Base-by-base conservation (phyloP, 2,329 filamentous ascomycete genomes). In the Talaromyces sp. region DNA sequence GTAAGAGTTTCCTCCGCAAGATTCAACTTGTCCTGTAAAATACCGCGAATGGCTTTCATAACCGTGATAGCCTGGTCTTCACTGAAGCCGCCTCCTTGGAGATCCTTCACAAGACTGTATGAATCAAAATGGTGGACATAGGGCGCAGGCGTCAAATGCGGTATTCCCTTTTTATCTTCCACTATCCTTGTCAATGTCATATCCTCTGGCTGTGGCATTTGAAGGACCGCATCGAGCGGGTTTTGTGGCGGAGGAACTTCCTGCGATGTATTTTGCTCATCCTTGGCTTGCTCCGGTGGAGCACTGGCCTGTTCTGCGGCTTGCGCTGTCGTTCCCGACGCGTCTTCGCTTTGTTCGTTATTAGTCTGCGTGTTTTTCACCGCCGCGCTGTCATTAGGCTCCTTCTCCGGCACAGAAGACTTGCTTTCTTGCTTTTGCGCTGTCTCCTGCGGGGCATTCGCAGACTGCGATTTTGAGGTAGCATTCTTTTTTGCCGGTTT, bases 101-200 rank as follows among this genome's bases (percentile, higher is more conserved):
- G 85, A 67, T 91, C 86, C 69, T 89, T 88, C 17, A 97, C 94
- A 5, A 97, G 83, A 14, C 86, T 88, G 75, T 94, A 99, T 26
- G 88, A 96, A 76, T 99, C 93, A 75, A 99, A 99, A 77, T 97
- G 92, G 77, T 99, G 94, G 35, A 96, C 87, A 71, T 96, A 95
- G 1, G 88, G 89, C 8, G 90, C 85, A 0, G 90, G 70, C 89
- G 83, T 67, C 63, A 76, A 62, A 71, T 92, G 87, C 4, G 88
- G 88, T 24, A 85, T 83, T 65, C 83, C 82, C 54, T 77, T 74
- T 27, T 78, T 69, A 57, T 78, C 66, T 8, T 68, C 58, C 4
- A 67, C 64, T 6, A 65, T 46, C 11, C 66, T 66, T 3, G 69
- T 67, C 2, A 73, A 67, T 0, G 70, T 68, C 24, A 72, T 66